phyloP scores from a whole-genome alignment of 148 eudicot genomes.

The Cornus controversa region DNA sequence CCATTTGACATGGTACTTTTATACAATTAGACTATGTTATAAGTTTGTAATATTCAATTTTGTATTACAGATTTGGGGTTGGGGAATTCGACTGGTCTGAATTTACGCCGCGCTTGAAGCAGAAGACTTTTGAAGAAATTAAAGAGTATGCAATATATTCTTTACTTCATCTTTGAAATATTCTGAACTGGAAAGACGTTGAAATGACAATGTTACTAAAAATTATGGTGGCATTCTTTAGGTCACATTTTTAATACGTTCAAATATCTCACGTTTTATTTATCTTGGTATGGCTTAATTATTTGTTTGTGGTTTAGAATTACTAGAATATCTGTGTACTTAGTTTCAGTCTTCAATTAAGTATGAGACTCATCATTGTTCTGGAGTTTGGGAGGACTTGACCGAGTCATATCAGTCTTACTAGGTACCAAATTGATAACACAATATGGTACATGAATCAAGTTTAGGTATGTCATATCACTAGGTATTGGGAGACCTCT shows the following conservation, averaged over 20 bases:
- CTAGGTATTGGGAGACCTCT: too few species aligned
- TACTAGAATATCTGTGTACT: background rate
- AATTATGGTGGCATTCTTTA: background rate
- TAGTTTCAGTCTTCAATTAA: background rate
- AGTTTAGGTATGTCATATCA: background rate
- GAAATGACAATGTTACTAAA: background rate
- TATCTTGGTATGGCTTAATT: background rate
- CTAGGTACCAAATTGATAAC: too few species aligned
- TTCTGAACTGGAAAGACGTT: background rate
- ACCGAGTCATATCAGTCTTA: too few species aligned
- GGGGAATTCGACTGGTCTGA: conserved; percentile 91
- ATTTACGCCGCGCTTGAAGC: conserved; percentile 82
- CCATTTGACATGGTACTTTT: background rate
- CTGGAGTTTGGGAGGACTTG: too few species aligned
- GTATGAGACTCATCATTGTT: too few species aligned
- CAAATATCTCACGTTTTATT: background rate
- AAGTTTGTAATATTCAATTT: background rate
- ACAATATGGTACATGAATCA: background rate
- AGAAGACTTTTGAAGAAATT: conserved; percentile 80
- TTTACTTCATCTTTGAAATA: background rate
- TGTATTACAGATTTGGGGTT: conserved; percentile 68
- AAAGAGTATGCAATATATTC: conserved; percentile 50
- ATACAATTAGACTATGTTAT: background rate
- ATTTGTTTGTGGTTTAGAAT: background rate
- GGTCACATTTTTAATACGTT: background rate